Evolutionary conservation across 1,284 basidiomycete genomes (phyloP).

Genomic region (Fistulina hepatica): DNA sequence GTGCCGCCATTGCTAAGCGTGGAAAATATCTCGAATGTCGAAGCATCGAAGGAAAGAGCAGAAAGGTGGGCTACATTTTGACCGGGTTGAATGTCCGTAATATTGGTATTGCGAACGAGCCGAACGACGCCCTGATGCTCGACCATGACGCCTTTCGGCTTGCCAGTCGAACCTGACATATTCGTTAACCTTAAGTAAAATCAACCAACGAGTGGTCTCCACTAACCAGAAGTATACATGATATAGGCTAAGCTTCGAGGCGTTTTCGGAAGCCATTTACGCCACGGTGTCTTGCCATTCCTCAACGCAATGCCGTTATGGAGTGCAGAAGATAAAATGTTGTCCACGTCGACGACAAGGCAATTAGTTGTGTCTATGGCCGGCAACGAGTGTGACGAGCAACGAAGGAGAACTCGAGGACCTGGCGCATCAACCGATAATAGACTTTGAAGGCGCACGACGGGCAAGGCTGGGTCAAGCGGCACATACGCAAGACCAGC

Average conservation of each 20-base stretch:
- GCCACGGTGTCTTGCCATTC: background rate
- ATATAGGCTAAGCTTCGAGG: constrained; percentile 1
- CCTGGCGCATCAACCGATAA: background rate
- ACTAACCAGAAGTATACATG: constrained; percentile 1
- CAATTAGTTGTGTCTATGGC: background rate
- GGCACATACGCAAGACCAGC: background rate
- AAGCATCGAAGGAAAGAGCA: constrained; percentile 1
- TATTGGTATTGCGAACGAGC: constrained; percentile 1
- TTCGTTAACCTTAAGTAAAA: no score
- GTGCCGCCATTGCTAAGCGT: background rate
- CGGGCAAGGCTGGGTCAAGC: background rate
- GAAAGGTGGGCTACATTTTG: background rate
- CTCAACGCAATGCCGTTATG: background rate
- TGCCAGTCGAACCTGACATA: background rate
- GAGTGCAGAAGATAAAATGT: background rate
- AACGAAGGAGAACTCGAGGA: background rate
- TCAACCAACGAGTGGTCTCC: no score
- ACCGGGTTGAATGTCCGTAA: background rate
- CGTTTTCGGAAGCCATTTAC: background rate
- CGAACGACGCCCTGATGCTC: background rate
- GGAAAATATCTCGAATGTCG: constrained; percentile 1
- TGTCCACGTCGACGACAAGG: background rate
- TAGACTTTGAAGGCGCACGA: background rate
- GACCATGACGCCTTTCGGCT: constrained; percentile 1
- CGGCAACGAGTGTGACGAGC: background rate